Conservation (phyloP, 2,329 filamentous ascomycete genomes). For the Sporothrix brasiliensis region DNA sequence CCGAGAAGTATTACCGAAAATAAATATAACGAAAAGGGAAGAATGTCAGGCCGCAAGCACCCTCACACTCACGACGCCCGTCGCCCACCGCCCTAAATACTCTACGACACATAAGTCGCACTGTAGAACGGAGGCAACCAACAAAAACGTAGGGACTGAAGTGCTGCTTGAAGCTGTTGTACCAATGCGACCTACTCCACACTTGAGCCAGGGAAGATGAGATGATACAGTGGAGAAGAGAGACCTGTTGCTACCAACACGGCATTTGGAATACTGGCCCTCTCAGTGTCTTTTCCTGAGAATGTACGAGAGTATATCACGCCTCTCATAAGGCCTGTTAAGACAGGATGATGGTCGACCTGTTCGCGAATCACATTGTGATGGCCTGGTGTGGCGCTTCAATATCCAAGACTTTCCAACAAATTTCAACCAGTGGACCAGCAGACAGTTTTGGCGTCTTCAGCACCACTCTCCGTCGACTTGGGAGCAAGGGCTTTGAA, state of each 20-base stretch:
- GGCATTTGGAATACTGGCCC: conserved; percentile 9
- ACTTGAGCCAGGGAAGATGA: not conserved
- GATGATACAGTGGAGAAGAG: not conserved
- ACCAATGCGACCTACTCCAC: too few relatives aligned
- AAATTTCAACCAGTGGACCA: not conserved
- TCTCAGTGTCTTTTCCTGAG: not conserved
- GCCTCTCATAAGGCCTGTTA: not conserved
- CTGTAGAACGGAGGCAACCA: not conserved
- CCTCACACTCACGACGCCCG: too few relatives aligned
- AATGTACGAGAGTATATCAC: too few relatives aligned
- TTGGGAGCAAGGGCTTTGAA: not conserved
- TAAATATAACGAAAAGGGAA: not conserved
- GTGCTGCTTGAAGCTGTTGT: too few relatives aligned
- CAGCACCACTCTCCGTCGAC: too few relatives aligned
- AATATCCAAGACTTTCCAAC: not conserved
- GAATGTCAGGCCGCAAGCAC: not conserved
- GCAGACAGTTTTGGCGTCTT: not conserved
- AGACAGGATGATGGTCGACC: not conserved
- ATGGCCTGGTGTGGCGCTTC: not conserved
- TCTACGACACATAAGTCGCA: too few relatives aligned
- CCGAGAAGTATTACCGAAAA: not conserved
- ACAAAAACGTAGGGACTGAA: not conserved
- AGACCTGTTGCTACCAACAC: conserved; percentile 5
- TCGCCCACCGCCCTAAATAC: too few relatives aligned
- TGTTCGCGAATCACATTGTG: not conserved